A percentile compares a stretch with the other conserved stretches of the same genome.
Evolutionary conservation across 129 eudicot genomes (phyloP).

Genomic region (Flaveria sonorensis): DNA sequence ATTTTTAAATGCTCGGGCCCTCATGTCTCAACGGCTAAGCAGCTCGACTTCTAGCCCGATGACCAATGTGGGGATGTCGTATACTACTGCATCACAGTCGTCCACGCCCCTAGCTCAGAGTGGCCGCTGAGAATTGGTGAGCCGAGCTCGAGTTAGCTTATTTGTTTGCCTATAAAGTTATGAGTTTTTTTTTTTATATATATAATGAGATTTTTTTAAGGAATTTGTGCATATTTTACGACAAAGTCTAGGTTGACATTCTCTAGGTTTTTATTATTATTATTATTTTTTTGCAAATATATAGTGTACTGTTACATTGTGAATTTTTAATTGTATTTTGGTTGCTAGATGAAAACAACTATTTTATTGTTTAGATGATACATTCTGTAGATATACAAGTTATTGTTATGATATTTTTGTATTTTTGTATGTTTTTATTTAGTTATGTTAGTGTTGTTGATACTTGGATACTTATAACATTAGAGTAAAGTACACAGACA

Average conservation of each 20-base stretch:
- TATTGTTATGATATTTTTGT: too few relatives aligned
- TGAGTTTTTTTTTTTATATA: not conserved
- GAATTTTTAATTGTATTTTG: not conserved
- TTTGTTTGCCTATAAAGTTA: not conserved
- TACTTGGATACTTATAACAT: too few relatives aligned
- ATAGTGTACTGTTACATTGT: conserved; percentile 22
- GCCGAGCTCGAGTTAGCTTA: conserved; percentile 27
- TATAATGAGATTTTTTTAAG: not conserved
- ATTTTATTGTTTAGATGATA: not conserved
- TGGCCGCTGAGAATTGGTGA: conserved; percentile 50
- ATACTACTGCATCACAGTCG: conserved; percentile 49
- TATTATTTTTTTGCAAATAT: conserved; percentile 13
- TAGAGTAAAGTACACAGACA: too few relatives aligned
- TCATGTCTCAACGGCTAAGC: conserved; percentile 34
- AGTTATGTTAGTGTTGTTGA: too few relatives aligned
- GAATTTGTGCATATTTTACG: conserved; percentile 32
- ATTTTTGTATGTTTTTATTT: too few relatives aligned
- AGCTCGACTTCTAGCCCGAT: conserved; percentile 41
- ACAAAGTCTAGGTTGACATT: conserved; percentile 20
- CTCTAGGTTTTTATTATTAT: not conserved
- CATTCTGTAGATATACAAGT: not conserved
- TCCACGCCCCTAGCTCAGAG: conserved; percentile 57
- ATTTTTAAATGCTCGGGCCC: conserved; percentile 47
- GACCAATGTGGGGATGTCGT: conserved; percentile 44
- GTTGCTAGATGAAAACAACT: not conserved